Base-by-base conservation (phyloP, 331 rosid species). In the Spiraea crenata region DNA sequence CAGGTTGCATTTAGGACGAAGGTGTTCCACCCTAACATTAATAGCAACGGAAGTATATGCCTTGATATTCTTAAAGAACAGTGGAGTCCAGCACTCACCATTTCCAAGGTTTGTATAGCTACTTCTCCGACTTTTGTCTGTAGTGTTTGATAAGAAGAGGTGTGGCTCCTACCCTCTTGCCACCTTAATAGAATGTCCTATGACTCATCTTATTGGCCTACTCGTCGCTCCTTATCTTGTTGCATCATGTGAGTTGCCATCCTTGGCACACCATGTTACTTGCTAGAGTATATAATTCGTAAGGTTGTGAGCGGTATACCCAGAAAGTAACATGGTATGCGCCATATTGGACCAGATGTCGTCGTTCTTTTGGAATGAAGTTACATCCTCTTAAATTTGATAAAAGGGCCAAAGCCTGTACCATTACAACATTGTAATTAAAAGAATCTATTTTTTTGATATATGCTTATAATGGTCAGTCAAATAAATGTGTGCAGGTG, bases 1-100 rank as follows among this genome's bases (percentile, higher is more conserved):
- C 92, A 90, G 98, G 98, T 92, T 76, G 98, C 96, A 25, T 90
- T 92, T 69, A 85, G 96, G 92, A 92, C 98, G 10, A 88, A 88
- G 90, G 96, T 92, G 16, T 92, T 90, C 84, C 98, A 92, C 81
- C 96, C 96, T 41, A 90, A 88, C 82, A 84, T 88, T 77, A 90
- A 90, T 67, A 88, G 92, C 72, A 86, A 90, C 45, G 96, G 96
- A 76, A 92, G 96, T 69, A 92, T 92, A 58, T 92, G 98, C 70
- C 86, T 92, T 54, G 98, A 92, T 85, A 92, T 92, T 82, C 96
- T 90, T 63, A 92, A 92, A 76, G 98, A 92, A 78, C 98, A 86
- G 55, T 92, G 98, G 96, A 92, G 98, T 76, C 98, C 98, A 37
- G 95, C 96, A 5, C 82, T 92, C 51, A 87, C 92, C 65, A 88